phyloP scores from a whole-genome alignment of 345 rosid species.

The Brassica cretica region DNA sequence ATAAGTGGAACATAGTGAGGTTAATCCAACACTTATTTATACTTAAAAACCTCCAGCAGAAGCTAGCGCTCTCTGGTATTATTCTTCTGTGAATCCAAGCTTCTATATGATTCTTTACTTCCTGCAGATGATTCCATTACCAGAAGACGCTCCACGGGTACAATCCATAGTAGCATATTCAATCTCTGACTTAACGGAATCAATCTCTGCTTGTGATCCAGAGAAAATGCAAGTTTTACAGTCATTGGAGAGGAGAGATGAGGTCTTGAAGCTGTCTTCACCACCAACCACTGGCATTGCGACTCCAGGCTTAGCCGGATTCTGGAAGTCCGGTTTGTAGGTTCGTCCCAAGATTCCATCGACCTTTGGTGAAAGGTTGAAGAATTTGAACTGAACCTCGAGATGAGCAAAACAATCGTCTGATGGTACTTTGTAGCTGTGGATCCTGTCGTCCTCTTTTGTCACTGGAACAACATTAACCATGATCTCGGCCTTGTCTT shows the following conservation, averaged over 20 bases:
- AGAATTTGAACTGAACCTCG: neutral
- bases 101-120: neutral
- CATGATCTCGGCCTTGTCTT: neutral
- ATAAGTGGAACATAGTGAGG: neutral
- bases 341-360: neutral
- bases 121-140: neutral
- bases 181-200: neutral
- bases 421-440: slow-evolving; percentile 2
- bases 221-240: neutral
- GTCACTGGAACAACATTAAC: neutral
- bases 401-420: neutral
- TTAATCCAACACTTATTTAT: neutral
- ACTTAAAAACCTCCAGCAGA: neutral
- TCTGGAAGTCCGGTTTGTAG: neutral
- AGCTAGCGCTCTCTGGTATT: neutral
- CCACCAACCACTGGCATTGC: slow-evolving; percentile 1
- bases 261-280: neutral
- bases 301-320: neutral
- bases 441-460: slow-evolving; percentile 2
- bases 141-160: neutral
- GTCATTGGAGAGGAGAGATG: neutral
- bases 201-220: neutral
- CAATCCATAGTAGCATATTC: neutral
- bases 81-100: neutral
- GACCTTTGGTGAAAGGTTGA: neutral